phyloP scores from a whole-genome alignment of 73 alveolate species.

The Durusdinium trenchii region DNA sequence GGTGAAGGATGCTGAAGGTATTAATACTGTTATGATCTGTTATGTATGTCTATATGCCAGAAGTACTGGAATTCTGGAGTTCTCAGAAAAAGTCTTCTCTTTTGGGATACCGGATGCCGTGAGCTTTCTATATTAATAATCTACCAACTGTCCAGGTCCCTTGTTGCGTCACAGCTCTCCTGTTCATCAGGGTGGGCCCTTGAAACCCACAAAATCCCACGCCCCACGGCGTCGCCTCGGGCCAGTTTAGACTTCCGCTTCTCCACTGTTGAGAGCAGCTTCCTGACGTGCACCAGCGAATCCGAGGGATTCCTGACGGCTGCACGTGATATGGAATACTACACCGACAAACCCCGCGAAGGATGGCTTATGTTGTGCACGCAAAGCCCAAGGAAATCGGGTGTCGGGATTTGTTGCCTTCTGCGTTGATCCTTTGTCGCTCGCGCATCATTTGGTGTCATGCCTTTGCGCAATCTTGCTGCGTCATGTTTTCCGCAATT shows the following conservation, averaged over 20 bases:
- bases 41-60: not conserved
- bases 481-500: too few species aligned
- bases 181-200: not conserved
- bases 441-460: not conserved
- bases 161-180: not conserved
- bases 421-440: not conserved
- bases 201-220: not conserved
- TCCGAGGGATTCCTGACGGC: not conserved
- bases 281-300: slow-evolving; percentile 7
- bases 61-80: not conserved
- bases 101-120: too few species aligned
- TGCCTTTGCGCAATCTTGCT: not conserved
- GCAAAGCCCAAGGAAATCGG: not conserved
- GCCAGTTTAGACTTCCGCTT: slow-evolving; percentile 7
- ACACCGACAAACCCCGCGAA: not conserved
- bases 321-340: not conserved
- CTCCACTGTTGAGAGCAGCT: slow-evolving; percentile 43
- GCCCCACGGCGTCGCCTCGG: not conserved
- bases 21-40: too few species aligned
- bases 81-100: not conserved
- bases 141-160: not conserved
- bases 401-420: not conserved
- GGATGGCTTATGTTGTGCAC: not conserved
- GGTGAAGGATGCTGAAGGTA: not conserved
- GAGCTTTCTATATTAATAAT: too few species aligned